Percentiles rank a stretch among this genome's conserved stretches.
Evolutionary conservation across 495 filamentous ascomycete genomes (phyloP).

Genomic region (Tuber borchii): DNA sequence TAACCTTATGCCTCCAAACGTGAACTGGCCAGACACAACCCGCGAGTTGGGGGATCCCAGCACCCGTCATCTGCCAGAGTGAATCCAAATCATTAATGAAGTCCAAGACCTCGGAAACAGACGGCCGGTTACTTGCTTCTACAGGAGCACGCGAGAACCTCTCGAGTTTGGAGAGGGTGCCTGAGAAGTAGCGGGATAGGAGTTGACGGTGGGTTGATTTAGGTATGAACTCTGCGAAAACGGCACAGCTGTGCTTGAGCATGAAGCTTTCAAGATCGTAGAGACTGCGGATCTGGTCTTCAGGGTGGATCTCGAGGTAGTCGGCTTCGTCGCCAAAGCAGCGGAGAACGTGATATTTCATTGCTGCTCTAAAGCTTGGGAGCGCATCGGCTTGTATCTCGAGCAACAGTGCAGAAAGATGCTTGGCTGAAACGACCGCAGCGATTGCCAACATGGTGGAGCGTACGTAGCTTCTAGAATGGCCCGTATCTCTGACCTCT

Average conservation of each 20-base stretch:
- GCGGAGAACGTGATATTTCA: conserved; percentile 5
- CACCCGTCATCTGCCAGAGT: conserved; percentile 26
- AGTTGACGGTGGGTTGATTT: not conserved
- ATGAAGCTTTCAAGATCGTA: conserved; percentile 26
- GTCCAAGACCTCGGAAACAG: conserved; percentile 13
- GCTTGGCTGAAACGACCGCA: not conserved
- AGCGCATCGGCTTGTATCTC: not conserved
- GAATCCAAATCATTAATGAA: conserved; percentile 30
- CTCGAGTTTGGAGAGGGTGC: conserved; percentile 9
- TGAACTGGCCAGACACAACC: not conserved
- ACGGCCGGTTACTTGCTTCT: not conserved
- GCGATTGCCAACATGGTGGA: not conserved
- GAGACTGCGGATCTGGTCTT: conserved; percentile 20
- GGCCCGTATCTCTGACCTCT: not conserved
- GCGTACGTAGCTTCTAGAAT: not conserved
- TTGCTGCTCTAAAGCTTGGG: not conserved
- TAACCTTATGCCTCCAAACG: not conserved
- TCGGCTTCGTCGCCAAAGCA: conserved; percentile 12
- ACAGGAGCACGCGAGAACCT: conserved; percentile 12
- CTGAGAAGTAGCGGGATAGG: conserved; percentile 10
- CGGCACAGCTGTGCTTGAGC: conserved; percentile 6
- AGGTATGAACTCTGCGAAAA: conserved; percentile 26
- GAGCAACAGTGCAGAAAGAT: not conserved
- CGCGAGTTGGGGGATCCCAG: not conserved
- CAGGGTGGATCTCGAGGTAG: conserved; percentile 19